Evolutionary conservation across 305 asterid genomes (phyloP), one percentile per base, ranked within the genome.

Genomic region (Striga hermonthica): DNA sequence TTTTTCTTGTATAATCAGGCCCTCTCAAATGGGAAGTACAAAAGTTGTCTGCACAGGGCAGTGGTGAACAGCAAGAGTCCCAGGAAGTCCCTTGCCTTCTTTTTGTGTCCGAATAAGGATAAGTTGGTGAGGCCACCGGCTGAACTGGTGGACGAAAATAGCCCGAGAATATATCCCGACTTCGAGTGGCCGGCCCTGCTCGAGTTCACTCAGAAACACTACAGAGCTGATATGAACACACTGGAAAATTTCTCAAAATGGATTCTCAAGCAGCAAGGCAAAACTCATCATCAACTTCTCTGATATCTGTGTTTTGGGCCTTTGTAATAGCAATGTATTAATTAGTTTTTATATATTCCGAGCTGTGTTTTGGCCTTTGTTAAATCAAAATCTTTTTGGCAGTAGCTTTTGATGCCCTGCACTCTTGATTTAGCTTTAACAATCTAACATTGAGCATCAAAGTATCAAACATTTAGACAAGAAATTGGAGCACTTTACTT

Each of bases 41-140:
- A 84, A 75, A 89, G 96, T 69, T 89, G 96, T 68, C 71, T 89
- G 68, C 96, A 89, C 75, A 75, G 96, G 56, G 92, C 96, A 64
- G 96, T 89, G 80, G 96, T 89, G 78, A 89, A 89, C 84, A 86
- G 48, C 79, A 72, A 8, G 72, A 72, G 75, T 79, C 78, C 89
- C 36, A 84, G 96, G 78, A 89, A 89, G 75, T 86, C 96, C 8
- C 83, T 89, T 0, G 95, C 96, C 12, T 89, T 89, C 76, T 89
- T 89, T 73, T 84, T 89, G 0, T 89, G 96, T 68, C 95, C 96
- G 3, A 83, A 78, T 61, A 82, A 70, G 77, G 90, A 84, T 74
- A 89, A 79, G 88, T 83, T 84, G 75, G 95, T 89, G 84, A 57
- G 77, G 71, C 96, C 96, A 60, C 96, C 96, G 65, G 39, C 44